These are phyloP conservation scores for Elaeis guineensis DNA, from an alignment of 176 grass and related monocot species.

Conservation along the genomic window DNA sequence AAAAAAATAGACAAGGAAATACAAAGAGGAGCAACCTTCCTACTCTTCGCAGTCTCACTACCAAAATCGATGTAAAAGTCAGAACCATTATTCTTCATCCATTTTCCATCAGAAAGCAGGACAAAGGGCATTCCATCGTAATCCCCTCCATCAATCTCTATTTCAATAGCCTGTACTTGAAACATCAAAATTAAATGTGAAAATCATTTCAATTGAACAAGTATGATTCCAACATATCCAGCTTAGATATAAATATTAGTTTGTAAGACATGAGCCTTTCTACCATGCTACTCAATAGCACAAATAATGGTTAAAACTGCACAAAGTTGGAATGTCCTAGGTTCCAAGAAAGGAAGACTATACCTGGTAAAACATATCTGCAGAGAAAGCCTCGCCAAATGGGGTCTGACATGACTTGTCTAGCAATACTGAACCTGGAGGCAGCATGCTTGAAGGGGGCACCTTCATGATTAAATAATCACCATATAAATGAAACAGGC, in stretches of 20 bases:
- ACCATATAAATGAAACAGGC: constrained; percentile 6
- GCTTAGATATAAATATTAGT: no score
- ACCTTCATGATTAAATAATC: constrained; percentile 40
- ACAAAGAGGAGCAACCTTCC: constrained; percentile 36
- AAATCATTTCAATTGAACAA: neutral
- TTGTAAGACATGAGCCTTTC: no score
- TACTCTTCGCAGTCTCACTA: constrained; percentile 32
- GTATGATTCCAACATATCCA: no score
- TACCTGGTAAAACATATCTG: constrained; percentile 70
- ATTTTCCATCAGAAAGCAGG: constrained; percentile 55
- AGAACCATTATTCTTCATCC: constrained; percentile 87
- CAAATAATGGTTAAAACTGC: no score
- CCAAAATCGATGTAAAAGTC: constrained; percentile 76
- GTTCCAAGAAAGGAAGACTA: neutral
- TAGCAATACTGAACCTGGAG: constrained; percentile 57
- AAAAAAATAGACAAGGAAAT: constrained; percentile 1
- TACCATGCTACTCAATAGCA: no score
- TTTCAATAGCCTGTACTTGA: constrained; percentile 55
- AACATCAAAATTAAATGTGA: constrained; percentile 15
- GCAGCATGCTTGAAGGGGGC: constrained; percentile 52
- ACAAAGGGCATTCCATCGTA: constrained; percentile 88
- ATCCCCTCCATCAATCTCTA: constrained; percentile 56
- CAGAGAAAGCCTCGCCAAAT: constrained; percentile 42
- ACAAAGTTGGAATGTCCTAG: neutral
- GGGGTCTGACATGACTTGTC: constrained; percentile 70